Percentiles rank a stretch among this genome's conserved stretches.
phyloP scores from a whole-genome alignment of 179 eudicot genomes.

The Spinacia oleracea region DNA sequence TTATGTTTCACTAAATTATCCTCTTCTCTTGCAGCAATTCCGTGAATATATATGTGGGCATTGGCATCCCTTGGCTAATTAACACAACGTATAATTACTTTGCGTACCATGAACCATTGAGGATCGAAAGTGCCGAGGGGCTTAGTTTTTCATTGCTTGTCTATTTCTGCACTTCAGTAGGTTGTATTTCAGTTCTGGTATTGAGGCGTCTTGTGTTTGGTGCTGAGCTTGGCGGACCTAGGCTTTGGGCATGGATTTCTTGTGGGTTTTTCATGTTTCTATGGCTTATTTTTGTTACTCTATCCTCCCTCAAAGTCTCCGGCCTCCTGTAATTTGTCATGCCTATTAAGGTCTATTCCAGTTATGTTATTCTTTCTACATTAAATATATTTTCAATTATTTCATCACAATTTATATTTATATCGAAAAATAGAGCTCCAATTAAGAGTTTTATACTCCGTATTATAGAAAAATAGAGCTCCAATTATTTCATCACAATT shows the following conservation, averaged over 20 bases:
- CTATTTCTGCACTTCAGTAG: slow-evolving; percentile 39
- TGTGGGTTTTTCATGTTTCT: slow-evolving; percentile 59
- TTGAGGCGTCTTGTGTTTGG: slow-evolving; percentile 70
- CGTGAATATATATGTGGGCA: slow-evolving; percentile 91
- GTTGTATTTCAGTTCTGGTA: slow-evolving; percentile 53
- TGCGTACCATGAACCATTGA: slow-evolving; percentile 44
- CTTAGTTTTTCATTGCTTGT: slow-evolving; percentile 42
- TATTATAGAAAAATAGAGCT: too few species aligned
- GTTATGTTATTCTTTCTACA: background rate
- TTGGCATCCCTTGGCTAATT: slow-evolving; percentile 89
- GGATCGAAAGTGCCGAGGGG: slow-evolving; percentile 34
- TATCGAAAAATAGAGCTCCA: background rate
- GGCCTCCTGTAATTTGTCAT: slow-evolving; percentile 21
- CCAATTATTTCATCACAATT: background rate
- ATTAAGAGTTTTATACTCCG: too few species aligned
- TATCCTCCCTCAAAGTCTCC: slow-evolving; percentile 54
- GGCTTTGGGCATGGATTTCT: slow-evolving; percentile 85
- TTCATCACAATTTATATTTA: background rate
- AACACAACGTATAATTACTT: slow-evolving; percentile 76
- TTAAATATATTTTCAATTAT: background rate
- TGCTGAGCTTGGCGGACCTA: slow-evolving; percentile 88
- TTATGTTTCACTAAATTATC: background rate
- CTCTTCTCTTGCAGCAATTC: slow-evolving; percentile 61
- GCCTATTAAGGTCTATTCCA: background rate
- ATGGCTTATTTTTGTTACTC: slow-evolving; percentile 72